A percentile compares a stretch with the other conserved stretches of the same genome.
phyloP scores from a whole-genome alignment of 2,329 filamentous ascomycete genomes.

The Colletotrichum lini region DNA sequence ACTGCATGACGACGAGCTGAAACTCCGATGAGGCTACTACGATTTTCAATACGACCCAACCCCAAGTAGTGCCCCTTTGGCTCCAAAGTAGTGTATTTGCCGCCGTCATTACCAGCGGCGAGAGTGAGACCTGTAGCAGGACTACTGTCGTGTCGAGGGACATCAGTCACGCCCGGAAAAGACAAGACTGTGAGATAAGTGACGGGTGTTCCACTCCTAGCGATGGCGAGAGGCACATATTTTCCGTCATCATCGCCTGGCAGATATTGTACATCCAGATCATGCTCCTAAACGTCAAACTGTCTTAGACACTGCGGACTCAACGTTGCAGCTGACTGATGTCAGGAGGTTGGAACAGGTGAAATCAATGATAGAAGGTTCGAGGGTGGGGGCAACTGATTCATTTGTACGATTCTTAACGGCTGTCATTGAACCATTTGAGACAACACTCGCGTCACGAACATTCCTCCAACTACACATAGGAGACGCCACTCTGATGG shows the following conservation, averaged over 20 bases:
- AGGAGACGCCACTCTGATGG: slow-evolving; percentile 12
- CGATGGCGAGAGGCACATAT: background rate
- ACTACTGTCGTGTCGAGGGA: background rate
- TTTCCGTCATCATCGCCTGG: background rate
- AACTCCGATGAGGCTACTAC: background rate
- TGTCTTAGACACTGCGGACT: slow-evolving; percentile 33
- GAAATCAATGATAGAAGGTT: background rate
- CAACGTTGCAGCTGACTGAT: slow-evolving; percentile 17
- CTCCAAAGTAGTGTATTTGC: background rate
- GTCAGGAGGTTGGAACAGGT: slow-evolving; percentile 5
- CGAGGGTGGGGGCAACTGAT: slow-evolving; percentile 1
- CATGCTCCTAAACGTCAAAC: slow-evolving; percentile 20
- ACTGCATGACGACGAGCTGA: background rate
- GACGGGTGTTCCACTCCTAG: background rate
- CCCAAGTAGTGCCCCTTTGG: background rate
- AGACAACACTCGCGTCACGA: slow-evolving; percentile 27
- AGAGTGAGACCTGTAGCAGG: background rate
- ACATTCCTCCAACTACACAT: slow-evolving; percentile 9
- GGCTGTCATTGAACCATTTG: background rate
- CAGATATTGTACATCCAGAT: background rate
- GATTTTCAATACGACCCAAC: background rate
- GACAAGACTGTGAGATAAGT: too few relatives aligned
- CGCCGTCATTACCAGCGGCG: background rate
- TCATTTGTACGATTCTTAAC: background rate
- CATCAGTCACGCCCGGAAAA: background rate